Evolutionary conservation across 2,329 filamentous ascomycete genomes (phyloP).

Genomic region (Colletotrichum aenigma): DNA sequence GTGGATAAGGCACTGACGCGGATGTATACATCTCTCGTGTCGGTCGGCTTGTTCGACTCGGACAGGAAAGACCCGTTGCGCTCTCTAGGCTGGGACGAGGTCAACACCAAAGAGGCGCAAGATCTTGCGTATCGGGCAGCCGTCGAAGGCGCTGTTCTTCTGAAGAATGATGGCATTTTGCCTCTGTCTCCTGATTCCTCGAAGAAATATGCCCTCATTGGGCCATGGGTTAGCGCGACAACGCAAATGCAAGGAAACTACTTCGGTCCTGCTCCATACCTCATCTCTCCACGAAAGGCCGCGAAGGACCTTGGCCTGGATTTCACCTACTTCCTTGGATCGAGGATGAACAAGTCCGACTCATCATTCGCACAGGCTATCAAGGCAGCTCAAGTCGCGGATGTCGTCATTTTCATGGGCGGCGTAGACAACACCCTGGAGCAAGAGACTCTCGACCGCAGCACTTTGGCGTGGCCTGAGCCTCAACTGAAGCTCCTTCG

Average conservation of each 20-base stretch:
- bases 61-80: constrained; percentile 48
- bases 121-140: constrained; percentile 56
- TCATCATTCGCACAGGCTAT: constrained; percentile 50
- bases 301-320: constrained; percentile 29
- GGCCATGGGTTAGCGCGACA: constrained; percentile 37
- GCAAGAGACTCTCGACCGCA: constrained; percentile 63
- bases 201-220: constrained; percentile 33
- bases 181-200: constrained; percentile 41
- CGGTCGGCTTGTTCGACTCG: constrained; percentile 62
- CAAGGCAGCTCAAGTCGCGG: constrained; percentile 57
- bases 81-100: constrained; percentile 57
- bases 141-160: constrained; percentile 47
- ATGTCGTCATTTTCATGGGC: constrained; percentile 60
- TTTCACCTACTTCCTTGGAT: constrained; percentile 32
- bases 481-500: constrained; percentile 2
- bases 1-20: constrained; percentile 52
- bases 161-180: constrained; percentile 59
- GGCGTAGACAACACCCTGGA: constrained; percentile 58
- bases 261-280: constrained; percentile 23
- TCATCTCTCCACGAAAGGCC: constrained; percentile 22
- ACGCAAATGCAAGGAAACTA: constrained; percentile 25
- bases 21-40: constrained; percentile 58
- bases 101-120: constrained; percentile 57
- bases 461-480: constrained; percentile 9
- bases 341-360: constrained; percentile 27